Conservation (phyloP, 257 asterid species). For the Knoxia roxburghii region DNA sequence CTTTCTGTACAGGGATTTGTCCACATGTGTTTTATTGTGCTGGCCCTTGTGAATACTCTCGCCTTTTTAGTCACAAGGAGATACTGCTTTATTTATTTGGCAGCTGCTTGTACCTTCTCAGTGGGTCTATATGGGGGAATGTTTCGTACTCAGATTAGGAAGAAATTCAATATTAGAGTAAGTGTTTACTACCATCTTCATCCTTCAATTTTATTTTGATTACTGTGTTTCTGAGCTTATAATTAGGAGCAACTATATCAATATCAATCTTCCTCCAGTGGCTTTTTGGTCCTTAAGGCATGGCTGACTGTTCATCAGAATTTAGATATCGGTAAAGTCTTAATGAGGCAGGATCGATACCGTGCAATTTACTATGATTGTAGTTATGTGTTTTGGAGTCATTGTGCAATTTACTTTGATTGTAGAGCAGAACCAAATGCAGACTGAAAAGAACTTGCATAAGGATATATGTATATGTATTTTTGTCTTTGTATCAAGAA, state of each 20-base stretch:
- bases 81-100: constrained; percentile 56
- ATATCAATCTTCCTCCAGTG: background rate
- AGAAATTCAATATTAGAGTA: constrained; percentile 81
- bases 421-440: no score
- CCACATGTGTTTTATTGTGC: constrained; percentile 37
- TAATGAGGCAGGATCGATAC: background rate
- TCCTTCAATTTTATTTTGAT: background rate
- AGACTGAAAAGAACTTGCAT: background rate
- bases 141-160: constrained; percentile 63
- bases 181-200: constrained; percentile 9
- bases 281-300: background rate
- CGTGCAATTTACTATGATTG: background rate
- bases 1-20: constrained; percentile 63
- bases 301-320: background rate
- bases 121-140: constrained; percentile 65
- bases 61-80: constrained; percentile 54
- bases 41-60: constrained; percentile 46
- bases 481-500: background rate
- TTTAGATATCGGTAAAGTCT: background rate
- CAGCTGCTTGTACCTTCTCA: constrained; percentile 42
- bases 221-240: background rate
- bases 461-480: background rate
- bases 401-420: no score
- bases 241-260: background rate
- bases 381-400: no score